A percentile compares a stretch with the other conserved stretches of the same genome.
Conservation (phyloP, 1,284 basidiomycete genomes). For the Malassezia caprae region DNA sequence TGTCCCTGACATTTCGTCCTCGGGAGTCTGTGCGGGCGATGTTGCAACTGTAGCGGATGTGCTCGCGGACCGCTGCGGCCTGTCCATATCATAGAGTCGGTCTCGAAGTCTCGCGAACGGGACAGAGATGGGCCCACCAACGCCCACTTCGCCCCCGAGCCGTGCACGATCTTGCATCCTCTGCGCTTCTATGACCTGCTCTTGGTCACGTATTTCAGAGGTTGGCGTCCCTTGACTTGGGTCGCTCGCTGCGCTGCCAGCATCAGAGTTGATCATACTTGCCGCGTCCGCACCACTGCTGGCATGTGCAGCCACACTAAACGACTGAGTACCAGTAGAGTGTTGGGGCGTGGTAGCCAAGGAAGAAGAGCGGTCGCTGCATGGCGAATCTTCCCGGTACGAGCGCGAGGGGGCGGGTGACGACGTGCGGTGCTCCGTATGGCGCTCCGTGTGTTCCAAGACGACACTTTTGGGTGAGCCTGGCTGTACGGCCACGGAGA, state of each 20-base stretch:
- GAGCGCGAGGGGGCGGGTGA: background rate
- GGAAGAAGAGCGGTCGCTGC: constrained; percentile 19
- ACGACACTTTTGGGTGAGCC: constrained; percentile 35
- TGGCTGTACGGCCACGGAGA: constrained; percentile 43
- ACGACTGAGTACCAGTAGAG: constrained; percentile 15
- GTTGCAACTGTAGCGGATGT: constrained; percentile 6
- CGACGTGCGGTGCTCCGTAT: background rate
- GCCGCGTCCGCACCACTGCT: background rate
- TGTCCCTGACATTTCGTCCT: background rate
- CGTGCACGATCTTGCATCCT: constrained; percentile 36
- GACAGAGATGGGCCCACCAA: constrained; percentile 20
- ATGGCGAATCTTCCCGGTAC: constrained; percentile 12
- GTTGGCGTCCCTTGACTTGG: constrained; percentile 17
- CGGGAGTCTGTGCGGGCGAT: background rate
- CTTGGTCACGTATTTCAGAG: constrained; percentile 24
- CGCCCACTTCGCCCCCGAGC: constrained; percentile 37
- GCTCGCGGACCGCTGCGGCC: background rate
- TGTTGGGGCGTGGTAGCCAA: constrained; percentile 16
- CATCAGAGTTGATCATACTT: constrained; percentile 29
- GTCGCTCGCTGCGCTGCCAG: constrained; percentile 27
- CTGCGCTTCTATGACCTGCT: constrained; percentile 35
- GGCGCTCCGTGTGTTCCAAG: constrained; percentile 15
- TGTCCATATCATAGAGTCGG: background rate
- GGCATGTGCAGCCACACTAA: constrained; percentile 15
- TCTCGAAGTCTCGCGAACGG: background rate